A percentile compares a stretch with the other conserved stretches of the same genome.
phyloP scores from a whole-genome alignment of 1,139 yeast species.

The Suhomyces kunorum region DNA sequence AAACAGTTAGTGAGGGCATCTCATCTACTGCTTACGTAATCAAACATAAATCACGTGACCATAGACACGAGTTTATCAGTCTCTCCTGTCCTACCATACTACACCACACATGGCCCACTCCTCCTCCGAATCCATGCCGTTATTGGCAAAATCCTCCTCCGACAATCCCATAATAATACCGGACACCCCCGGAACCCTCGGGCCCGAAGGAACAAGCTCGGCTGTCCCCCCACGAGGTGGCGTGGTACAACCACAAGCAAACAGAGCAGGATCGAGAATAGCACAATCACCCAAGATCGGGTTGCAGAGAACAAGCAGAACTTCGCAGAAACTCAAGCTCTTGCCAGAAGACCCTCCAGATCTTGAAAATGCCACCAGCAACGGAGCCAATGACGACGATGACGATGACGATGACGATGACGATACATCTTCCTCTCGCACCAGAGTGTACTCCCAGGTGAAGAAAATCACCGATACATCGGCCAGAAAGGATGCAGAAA shows the following conservation, averaged over 20 bases:
- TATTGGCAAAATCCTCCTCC: conserved; percentile 31
- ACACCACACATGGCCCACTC: conserved; percentile 3
- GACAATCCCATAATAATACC: conserved; percentile 33
- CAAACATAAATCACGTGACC: conserved; percentile 1
- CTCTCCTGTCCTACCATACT: no score
- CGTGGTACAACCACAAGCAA: conserved; percentile 19
- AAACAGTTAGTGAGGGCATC: conserved; percentile 13
- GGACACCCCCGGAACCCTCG: conserved; percentile 2
- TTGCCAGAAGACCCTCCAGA: conserved; percentile 75
- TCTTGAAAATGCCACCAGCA: conserved; percentile 21
- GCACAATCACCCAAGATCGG: conserved; percentile 56
- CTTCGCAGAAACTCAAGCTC: conserved; percentile 81
- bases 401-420: conserved; percentile 37
- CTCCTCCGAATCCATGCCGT: conserved; percentile 26
- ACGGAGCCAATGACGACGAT: conserved; percentile 24
- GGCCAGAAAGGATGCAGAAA: conserved; percentile 92
- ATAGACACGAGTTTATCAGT: neutral
- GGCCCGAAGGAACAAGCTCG: neutral
- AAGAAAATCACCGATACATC: conserved; percentile 84
- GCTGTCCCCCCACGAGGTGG: conserved; percentile 7
- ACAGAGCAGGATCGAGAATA: conserved; percentile 27
- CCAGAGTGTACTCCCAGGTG: conserved; percentile 78
- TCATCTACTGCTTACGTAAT: conserved; percentile 11
- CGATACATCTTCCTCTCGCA: conserved; percentile 24
- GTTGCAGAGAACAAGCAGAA: conserved; percentile 85